A percentile compares a stretch with the other conserved stretches of the same genome.
Evolutionary conservation across 805 yeast genomes (phyloP).

Genomic region (Metschnikowia dekortorum): DNA sequence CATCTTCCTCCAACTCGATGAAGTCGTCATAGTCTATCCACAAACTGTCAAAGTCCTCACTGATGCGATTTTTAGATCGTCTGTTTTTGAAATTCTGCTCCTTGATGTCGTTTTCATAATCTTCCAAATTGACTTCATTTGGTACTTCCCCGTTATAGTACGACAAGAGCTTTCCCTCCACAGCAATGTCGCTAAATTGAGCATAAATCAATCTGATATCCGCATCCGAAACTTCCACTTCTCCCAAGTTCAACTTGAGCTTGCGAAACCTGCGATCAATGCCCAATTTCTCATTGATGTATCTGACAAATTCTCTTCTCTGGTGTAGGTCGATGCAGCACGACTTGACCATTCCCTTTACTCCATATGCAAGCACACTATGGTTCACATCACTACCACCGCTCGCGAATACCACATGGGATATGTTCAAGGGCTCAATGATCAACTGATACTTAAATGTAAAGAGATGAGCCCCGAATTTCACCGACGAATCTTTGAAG

Average conservation of each 20-base stretch:
- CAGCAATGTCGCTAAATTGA: conserved; percentile 52
- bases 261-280: conserved; percentile 39
- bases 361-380: conserved; percentile 33
- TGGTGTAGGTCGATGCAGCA: conserved; percentile 40
- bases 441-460: conserved; percentile 40
- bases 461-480: conserved; percentile 36
- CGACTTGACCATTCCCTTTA: conserved; percentile 31
- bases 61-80: background rate
- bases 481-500: conserved; percentile 24
- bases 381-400: conserved; percentile 19
- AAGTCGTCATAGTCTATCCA: conserved; percentile 82
- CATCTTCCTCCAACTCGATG: conserved; percentile 57
- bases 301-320: conserved; percentile 31
- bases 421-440: conserved; percentile 36
- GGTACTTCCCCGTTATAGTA: conserved; percentile 13
- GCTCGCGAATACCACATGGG: conserved; percentile 33
- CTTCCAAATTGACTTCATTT: conserved; percentile 10
- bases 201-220: conserved; percentile 69
- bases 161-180: conserved; percentile 21
- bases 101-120: conserved; percentile 7
- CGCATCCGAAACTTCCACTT: conserved; percentile 61
- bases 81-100: conserved; percentile 3
- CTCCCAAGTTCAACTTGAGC: conserved; percentile 62
- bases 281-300: conserved; percentile 35
- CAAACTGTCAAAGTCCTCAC: conserved; percentile 27